Base-by-base conservation (phyloP, 768 basidiomycete species). In the Russula olivacea region DNA sequence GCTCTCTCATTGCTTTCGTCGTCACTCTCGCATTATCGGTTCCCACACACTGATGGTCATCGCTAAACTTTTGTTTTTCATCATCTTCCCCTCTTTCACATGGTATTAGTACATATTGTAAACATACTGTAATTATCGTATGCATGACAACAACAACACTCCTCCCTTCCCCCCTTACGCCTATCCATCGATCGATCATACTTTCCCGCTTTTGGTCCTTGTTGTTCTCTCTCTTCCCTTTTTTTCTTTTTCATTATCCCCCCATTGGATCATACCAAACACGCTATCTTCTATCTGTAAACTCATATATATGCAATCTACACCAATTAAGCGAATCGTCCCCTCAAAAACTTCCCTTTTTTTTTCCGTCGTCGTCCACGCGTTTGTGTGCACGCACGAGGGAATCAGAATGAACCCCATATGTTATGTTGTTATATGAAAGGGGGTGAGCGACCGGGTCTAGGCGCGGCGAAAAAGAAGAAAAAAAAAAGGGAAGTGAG, bases 151-250 rank as follows among this genome's bases (percentile, higher is more conserved):
- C 45, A 47, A 23, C 6, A 41, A 8, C n/a, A 0, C 41, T 45
- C 21, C 45, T 30, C 30, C 4, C 36, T 12, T 8, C 4, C 28
- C 36, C n/a, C n/a, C 9, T 45, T 45, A 10, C 21, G 21, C 45
- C 7, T 15, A 49, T 49, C 28, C 15, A 49, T 49, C 48, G 1
- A 23, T 49, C 48, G 6, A 4, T 19, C 25, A 49, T 41, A 6
- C 40, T 12, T 55, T 48, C 45, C 60, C 45, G 6, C 36, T 38
- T 61, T 28, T 49, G n/a, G 60, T 38, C 34, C 34, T 55, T 40
- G 34, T 61, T 61, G 59, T 61, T 55, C 12, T 54, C 10, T 38
- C n/a, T 36, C 36, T 17, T 5, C 38, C 38, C 5, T 10, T 12
- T 48, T 25, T 10, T 12, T 47, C 15, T 49, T 1, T 28, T 23